Evolutionary conservation across 495 filamentous ascomycete species (phyloP), one percentile per base, ranked within the genome.

Genomic region (Polyplosphaeria fusca): DNA sequence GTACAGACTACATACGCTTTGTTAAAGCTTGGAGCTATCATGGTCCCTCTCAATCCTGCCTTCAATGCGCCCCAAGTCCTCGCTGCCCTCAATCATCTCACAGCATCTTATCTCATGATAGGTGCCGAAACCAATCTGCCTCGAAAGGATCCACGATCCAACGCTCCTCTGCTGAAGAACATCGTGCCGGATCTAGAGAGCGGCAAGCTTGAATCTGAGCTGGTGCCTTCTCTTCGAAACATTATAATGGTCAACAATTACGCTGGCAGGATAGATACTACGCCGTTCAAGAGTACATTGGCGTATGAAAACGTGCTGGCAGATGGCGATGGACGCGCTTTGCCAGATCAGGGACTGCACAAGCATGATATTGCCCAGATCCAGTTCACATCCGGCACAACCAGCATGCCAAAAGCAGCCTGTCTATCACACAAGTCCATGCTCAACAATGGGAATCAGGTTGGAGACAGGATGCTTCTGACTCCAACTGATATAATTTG

Each of bases 381-480:
- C 60, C 93, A 98, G 67, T 98, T 96, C 71, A 98, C 93, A 5
- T 92, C 87, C 5, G 93, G 92, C 24, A 98, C 92, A 5, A 98
- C 92, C 0, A 85, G 84, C 0, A 74, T 79, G 66, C 93, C 93
- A 2, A 98, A 98, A 75, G 93, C 93, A 0, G 90, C 92, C 0
- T 95, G 89, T 72, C 79, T 98, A 3, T 85, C 80, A 4, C 93
- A 98, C 70, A 79, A 76, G 5, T 83, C 79, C 11, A 95, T 98
- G 57, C 75, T 98, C 37, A 98, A 98, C 68, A 96, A 96, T 67
- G 90, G 91, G 27, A 79, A 77, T 5, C 82, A 86, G 35, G 91
- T 95, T 58, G 90, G 88, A 1, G 78, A 85, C 58, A 75, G 91
- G 16, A 94, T 96, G 90, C 80, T 85, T 0, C 78, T 96, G 9